A percentile compares a stretch with the other conserved stretches of the same genome.
phyloP scores from a whole-genome alignment of 306 rosid species.

The Vigna reflexopilosa region DNA sequence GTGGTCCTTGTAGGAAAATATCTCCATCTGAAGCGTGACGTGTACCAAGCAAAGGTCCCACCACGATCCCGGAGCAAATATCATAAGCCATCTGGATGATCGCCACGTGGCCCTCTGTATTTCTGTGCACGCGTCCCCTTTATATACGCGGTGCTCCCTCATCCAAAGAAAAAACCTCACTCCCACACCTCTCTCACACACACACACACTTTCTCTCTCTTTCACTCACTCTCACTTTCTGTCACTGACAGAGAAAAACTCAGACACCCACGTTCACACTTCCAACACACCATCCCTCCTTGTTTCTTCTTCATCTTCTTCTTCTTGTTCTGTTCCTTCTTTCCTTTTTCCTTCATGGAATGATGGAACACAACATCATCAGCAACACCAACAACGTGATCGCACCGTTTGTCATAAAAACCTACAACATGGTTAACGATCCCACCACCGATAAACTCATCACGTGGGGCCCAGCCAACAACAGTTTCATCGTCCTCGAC shows the following conservation, averaged over 20 bases:
- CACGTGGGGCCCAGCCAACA: slow-evolving; percentile 75
- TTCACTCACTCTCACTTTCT: not conserved
- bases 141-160: slow-evolving; percentile 51
- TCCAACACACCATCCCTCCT: not conserved
- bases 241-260: slow-evolving; percentile 2
- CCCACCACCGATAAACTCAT: slow-evolving; percentile 68
- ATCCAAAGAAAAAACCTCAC: not conserved
- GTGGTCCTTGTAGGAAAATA: slow-evolving; percentile 52
- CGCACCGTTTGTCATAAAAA: slow-evolving; percentile 91
- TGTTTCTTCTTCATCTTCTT: not conserved
- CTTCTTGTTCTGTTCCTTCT: not conserved
- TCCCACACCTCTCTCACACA: not conserved
- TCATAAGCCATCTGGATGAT: slow-evolving; percentile 13
- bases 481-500: slow-evolving; percentile 90
- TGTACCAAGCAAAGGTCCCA: slow-evolving; percentile 52
- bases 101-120: slow-evolving; percentile 51
- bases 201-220: not conserved
- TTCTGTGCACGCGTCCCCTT: slow-evolving; percentile 39
- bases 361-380: slow-evolving; percentile 56
- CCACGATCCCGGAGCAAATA: slow-evolving; percentile 34
- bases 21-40: slow-evolving; percentile 54
- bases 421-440: slow-evolving; percentile 90
- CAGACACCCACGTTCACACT: slow-evolving; percentile 4
- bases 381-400: slow-evolving; percentile 47
- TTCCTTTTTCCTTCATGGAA: slow-evolving; percentile 38